A percentile compares a stretch with the other conserved stretches of the same genome.
phyloP scores from a whole-genome alignment of 495 filamentous ascomycete species.

The Hypoxylon intermedium region DNA sequence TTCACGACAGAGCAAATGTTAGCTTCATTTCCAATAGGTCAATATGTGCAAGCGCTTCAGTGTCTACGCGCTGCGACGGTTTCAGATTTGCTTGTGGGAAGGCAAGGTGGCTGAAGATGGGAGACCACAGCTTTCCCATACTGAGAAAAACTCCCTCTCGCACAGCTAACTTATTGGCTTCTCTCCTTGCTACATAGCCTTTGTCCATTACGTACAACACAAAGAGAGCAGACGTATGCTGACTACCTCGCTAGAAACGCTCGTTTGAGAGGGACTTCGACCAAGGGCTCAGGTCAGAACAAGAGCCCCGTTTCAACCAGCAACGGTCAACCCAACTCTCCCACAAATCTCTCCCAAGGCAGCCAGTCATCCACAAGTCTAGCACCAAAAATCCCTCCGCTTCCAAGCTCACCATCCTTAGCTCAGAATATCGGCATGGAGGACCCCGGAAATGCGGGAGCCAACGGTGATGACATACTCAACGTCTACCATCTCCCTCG shows the following conservation, averaged over 20 bases:
- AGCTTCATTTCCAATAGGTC: background rate
- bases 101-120: constrained; percentile 16
- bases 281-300: constrained; percentile 47
- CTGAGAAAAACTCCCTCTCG: background rate
- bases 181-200: constrained; percentile 8
- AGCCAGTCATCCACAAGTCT: constrained; percentile 59
- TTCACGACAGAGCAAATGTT: background rate
- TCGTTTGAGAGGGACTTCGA: constrained; percentile 54
- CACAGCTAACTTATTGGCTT: constrained; percentile 10
- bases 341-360: constrained; percentile 52
- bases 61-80: background rate
- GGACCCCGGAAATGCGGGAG: constrained; percentile 46
- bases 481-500: constrained; percentile 57
- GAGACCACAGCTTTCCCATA: background rate
- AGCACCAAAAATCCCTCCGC: constrained; percentile 59
- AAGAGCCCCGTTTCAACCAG: constrained; percentile 52
- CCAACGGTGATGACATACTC: constrained; percentile 59
- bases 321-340: constrained; percentile 46
- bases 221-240: constrained; percentile 23
- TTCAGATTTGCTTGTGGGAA: constrained; percentile 3
- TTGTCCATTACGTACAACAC: constrained; percentile 4
- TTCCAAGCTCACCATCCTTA: constrained; percentile 66
- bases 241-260: constrained; percentile 50
- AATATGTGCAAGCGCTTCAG: constrained; percentile 15
- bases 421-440: constrained; percentile 61